Evolutionary conservation across 805 yeast genomes (phyloP).

Genomic region (Ogataea paraovalis): DNA sequence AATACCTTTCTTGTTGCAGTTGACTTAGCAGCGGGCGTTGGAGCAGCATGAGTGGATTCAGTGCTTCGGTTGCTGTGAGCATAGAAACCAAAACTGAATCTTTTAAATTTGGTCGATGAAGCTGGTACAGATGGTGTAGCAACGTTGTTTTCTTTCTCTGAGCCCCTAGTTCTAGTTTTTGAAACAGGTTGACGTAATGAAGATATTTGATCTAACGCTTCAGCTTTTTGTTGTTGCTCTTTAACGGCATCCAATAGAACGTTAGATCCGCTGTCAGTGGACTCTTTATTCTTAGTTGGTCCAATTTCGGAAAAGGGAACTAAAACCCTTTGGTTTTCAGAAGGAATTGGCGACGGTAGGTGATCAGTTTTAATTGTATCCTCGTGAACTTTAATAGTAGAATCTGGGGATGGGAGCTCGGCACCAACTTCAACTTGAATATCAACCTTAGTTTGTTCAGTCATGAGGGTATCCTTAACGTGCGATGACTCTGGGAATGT

Average conservation of each 20-base stretch:
- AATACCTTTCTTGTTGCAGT: conserved; percentile 11
- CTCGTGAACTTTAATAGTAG: conserved; percentile 3
- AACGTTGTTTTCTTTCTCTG: conserved; percentile 24
- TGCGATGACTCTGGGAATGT: neutral
- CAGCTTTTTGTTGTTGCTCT: neutral
- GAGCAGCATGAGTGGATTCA: conserved; percentile 10
- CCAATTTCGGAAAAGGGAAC: neutral
- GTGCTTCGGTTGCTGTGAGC: conserved; percentile 10
- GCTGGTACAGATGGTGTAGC: conserved; percentile 6
- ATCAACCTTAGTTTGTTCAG: neutral
- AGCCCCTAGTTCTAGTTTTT: conserved; percentile 7
- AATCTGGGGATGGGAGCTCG: neutral
- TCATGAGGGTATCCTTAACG: neutral
- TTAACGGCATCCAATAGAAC: neutral
- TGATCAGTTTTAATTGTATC: neutral
- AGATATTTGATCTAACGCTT: neutral
- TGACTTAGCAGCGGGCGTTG: conserved; percentile 3
- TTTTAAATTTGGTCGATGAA: conserved; percentile 23
- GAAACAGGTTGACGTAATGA: neutral
- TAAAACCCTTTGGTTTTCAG: neutral
- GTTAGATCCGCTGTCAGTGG: neutral
- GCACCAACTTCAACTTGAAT: conserved; percentile 3
- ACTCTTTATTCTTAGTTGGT: neutral
- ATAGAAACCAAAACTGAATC: conserved; percentile 33
- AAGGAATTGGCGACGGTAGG: neutral